phyloP scores from a whole-genome alignment of 1,139 yeast species.

The Suhomyces ambrosiae region DNA sequence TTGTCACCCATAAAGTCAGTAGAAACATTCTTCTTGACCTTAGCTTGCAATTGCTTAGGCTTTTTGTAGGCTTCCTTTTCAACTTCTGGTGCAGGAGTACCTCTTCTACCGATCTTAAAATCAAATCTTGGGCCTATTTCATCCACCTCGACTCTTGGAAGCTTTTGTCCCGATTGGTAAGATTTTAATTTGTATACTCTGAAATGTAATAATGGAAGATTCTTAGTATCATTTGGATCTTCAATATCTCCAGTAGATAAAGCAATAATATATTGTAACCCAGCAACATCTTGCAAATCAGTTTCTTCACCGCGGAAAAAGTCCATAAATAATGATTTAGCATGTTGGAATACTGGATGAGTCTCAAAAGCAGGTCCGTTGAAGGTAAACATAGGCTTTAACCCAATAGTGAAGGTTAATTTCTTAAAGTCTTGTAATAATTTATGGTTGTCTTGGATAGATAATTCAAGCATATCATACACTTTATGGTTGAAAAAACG shows the following conservation, averaged over 20 bases:
- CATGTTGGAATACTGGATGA: conserved; percentile 82
- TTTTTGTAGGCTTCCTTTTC: conserved; percentile 85
- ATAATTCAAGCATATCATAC: conserved; percentile 91
- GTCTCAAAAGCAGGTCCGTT: conserved; percentile 91
- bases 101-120: conserved; percentile 86
- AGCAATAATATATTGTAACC: conserved; percentile 87
- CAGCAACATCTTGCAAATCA: conserved; percentile 88
- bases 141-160: conserved; percentile 91
- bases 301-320: conserved; percentile 88
- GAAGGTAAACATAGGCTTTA: conserved; percentile 92
- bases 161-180: conserved; percentile 77
- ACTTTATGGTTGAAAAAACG: conserved; percentile 89
- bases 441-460: conserved; percentile 69
- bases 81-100: conserved; percentile 82
- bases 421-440: conserved; percentile 79
- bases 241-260: conserved; percentile 79
- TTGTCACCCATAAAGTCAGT: conserved; percentile 93
- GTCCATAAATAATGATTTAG: conserved; percentile 87
- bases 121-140: conserved; percentile 97
- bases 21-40: conserved; percentile 85
- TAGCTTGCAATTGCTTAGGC: conserved; percentile 82
- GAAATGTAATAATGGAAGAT: conserved; percentile 80
- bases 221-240: conserved; percentile 52
- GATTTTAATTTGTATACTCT: conserved; percentile 89
- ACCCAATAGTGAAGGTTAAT: conserved; percentile 79